These are phyloP conservation scores for Tuber umbilicatum DNA, from an alignment of 495 filamentous ascomycete species.

Conservation along the genomic window DNA sequence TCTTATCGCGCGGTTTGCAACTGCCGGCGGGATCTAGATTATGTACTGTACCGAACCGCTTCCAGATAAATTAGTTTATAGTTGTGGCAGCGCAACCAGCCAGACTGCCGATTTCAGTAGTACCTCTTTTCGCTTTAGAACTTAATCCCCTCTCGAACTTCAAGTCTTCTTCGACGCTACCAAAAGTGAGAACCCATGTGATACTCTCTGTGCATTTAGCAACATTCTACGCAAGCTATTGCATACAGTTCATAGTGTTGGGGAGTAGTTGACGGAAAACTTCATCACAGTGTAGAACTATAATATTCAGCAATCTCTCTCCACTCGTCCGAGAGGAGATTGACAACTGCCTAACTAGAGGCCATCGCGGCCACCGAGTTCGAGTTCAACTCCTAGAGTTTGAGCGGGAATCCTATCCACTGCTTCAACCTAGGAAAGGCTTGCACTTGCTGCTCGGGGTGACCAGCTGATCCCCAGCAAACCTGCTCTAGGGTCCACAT, in stretches of 20 bases:
- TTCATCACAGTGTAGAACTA: not conserved
- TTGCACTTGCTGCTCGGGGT: too few relatives aligned
- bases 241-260: too few relatives aligned
- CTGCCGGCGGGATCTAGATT: not conserved
- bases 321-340: not conserved
- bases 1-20: not conserved
- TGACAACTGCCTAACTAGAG: not conserved
- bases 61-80: not conserved
- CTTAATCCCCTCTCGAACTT: not conserved
- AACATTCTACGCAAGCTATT: not conserved
- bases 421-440: not conserved
- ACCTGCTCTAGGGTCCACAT: too few relatives aligned
- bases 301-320: not conserved
- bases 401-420: not conserved
- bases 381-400: not conserved
- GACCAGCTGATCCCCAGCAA: not conserved
- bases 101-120: not conserved
- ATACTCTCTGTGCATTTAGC: not conserved
- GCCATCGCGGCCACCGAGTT: not conserved
- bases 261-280: not conserved
- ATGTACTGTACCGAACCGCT: not conserved
- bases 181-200: not conserved
- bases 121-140: not conserved
- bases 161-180: not conserved
- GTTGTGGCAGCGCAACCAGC: not conserved